A percentile compares a stretch with the other conserved stretches of the same genome.
Conservation (phyloP, 2,329 filamentous ascomycete genomes). For the Arthrobotrys megalospora region DNA sequence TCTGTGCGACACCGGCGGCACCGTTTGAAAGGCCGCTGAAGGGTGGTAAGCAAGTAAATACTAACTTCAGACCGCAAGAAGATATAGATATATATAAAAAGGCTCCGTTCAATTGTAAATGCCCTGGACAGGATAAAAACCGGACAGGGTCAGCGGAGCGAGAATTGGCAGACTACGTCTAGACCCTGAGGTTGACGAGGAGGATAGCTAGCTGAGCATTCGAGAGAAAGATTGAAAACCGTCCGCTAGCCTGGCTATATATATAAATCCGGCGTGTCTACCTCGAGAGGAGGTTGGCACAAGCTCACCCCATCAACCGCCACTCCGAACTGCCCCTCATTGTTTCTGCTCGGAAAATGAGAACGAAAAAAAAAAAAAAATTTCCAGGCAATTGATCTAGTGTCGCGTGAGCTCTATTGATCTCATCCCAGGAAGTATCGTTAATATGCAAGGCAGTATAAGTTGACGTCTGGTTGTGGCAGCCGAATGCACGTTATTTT, state of each 20-base stretch:
- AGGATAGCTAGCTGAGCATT: conserved; percentile 28
- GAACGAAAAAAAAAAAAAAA: conserved; percentile 26
- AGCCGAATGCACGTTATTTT: conserved; percentile 44
- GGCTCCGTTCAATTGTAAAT: conserved; percentile 4
- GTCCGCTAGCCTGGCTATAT: conserved; percentile 58
- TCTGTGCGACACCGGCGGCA: neutral
- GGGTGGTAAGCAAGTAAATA: neutral
- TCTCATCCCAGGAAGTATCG: conserved; percentile 22
- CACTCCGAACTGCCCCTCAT: conserved; percentile 7
- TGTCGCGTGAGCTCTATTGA: conserved; percentile 51
- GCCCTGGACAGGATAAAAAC: neutral
- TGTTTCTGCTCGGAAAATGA: conserved; percentile 29
- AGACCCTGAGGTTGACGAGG: conserved; percentile 32
- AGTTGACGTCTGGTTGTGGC: conserved; percentile 38
- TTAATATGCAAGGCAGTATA: conserved; percentile 20
- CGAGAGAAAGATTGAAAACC: conserved; percentile 32
- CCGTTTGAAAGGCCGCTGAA: neutral
- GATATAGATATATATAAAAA: conserved; percentile 7
- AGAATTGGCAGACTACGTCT: conserved; percentile 16
- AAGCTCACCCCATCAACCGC: conserved; percentile 10
- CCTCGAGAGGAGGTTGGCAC: neutral
- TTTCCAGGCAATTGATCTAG: conserved; percentile 26
- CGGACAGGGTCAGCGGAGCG: conserved; percentile 12
- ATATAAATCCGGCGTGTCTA: conserved; percentile 27
- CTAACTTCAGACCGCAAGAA: neutral